phyloP scores from a whole-genome alignment of 805 yeast species.

The Spathaspora sp. region DNA sequence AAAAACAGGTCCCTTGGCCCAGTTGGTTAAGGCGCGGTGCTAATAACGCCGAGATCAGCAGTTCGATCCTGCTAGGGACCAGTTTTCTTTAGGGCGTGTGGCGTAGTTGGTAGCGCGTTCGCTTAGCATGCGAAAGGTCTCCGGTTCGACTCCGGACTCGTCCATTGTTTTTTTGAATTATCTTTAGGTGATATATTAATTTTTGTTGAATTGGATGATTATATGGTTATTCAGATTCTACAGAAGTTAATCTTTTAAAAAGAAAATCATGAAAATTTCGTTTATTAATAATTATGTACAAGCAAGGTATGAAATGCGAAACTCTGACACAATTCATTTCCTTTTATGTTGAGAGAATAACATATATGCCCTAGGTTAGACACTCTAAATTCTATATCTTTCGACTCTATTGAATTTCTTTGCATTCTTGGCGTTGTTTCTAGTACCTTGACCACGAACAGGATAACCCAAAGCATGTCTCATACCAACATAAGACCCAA shows the following conservation, averaged over 20 bases:
- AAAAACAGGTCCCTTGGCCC: no score
- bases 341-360: background rate
- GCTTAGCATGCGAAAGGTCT: slow-evolving; percentile 49
- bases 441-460: slow-evolving; percentile 81
- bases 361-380: background rate
- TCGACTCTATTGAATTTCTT: slow-evolving; percentile 76
- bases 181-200: no score
- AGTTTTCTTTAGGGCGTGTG: slow-evolving; percentile 39
- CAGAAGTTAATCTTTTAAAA: no score
- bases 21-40: slow-evolving; percentile 54
- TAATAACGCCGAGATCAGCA: slow-evolving; percentile 63
- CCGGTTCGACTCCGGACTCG: slow-evolving; percentile 44
- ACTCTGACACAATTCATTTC: background rate
- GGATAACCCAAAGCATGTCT: slow-evolving; percentile 79
- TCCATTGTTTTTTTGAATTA: slow-evolving; percentile 28
- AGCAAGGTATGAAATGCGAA: background rate
- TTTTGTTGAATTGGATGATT: background rate
- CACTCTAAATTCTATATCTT: slow-evolving; percentile 31
- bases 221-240: no score
- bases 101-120: slow-evolving; percentile 51
- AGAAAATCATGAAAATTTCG: background rate
- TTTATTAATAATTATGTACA: slow-evolving; percentile 1
- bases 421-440: slow-evolving; percentile 89
- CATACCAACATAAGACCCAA: slow-evolving; percentile 83
- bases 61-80: slow-evolving; percentile 84